These are phyloP conservation scores for Lactifluus hygrophoroides DNA, from an alignment of 768 basidiomycete genomes.

Conservation along the genomic window DNA sequence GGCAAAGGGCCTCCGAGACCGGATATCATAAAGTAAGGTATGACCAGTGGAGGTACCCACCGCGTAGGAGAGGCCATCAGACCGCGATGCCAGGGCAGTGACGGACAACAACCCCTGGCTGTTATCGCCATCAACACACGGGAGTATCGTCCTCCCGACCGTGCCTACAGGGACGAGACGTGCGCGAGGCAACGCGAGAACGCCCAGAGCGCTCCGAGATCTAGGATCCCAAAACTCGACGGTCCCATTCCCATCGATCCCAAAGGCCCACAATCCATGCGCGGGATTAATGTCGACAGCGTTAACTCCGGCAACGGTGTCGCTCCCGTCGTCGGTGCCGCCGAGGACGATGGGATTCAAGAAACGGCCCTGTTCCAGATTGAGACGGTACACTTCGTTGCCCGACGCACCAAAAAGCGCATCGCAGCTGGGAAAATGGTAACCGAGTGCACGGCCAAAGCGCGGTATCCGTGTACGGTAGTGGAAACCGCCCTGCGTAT, in stretches of 20 bases:
- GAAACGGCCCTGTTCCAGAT: slow-evolving; percentile 92
- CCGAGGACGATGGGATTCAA: slow-evolving; percentile 68
- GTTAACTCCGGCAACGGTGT: slow-evolving; percentile 76
- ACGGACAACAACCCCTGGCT: slow-evolving; percentile 46
- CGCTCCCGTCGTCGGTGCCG: slow-evolving; percentile 38
- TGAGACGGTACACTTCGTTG: slow-evolving; percentile 84
- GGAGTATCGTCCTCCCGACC: slow-evolving; percentile 26
- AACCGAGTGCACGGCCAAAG: slow-evolving; percentile 86
- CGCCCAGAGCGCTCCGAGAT: slow-evolving; percentile 65
- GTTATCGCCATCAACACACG: slow-evolving; percentile 31
- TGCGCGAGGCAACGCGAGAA: slow-evolving; percentile 49
- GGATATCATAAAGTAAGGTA: slow-evolving; percentile 89
- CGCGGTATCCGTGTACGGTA: slow-evolving; percentile 91
- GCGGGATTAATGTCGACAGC: slow-evolving; percentile 87
- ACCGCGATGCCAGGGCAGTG: slow-evolving; percentile 76
- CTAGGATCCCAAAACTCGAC: slow-evolving; percentile 97
- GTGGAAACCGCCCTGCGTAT: slow-evolving; percentile 90
- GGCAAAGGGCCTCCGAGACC: slow-evolving; percentile 74
- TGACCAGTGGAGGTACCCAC: slow-evolving; percentile 94
- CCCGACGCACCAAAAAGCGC: slow-evolving; percentile 80
- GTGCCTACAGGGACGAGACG: slow-evolving; percentile 39
- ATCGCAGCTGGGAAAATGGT: slow-evolving; percentile 92
- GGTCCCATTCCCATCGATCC: slow-evolving; percentile 76
- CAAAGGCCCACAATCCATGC: slow-evolving; percentile 85
- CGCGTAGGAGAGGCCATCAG: slow-evolving; percentile 89